Base-by-base conservation (phyloP, 768 basidiomycete species). In the Mycena amicta region DNA sequence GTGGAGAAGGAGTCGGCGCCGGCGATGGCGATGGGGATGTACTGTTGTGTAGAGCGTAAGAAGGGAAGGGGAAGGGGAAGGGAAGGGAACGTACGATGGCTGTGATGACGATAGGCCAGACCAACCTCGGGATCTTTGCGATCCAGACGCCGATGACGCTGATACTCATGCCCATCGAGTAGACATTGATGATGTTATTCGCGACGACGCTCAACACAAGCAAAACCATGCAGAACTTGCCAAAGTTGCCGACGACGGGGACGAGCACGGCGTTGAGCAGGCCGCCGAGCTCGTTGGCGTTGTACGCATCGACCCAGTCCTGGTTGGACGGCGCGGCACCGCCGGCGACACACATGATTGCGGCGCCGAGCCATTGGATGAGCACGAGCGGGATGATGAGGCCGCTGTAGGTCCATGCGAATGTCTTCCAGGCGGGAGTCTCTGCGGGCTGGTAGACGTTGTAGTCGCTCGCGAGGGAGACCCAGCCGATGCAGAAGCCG, bases 201-300 rank as follows among this genome's bases (percentile, higher is more conserved):
- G 78, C 80, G 12, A 79, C 74, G 47, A 78, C 76, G 26, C 74
- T 71, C 39, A 80, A 69, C 3, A 79, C 79, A 30, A 82, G 73
- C 31, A 89, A 67, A 50, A 86, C 82, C 2, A 81, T 81, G 53
- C 85, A 72, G 74, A 86, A 81, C 60, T 83, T 82, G 11, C 83
- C 79, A 66, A 84, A 85, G 54, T 75, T 75, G 18, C 83, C 82
- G 2, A 72, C 74, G 23, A 49, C 62, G 4, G 83, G 83, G 33
- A 71, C 70, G 20, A 84, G 73, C 72, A 84, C 80, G 3, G 83
- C 77, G 15, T 73, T 73, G 58, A 83, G 66, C 3, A 83, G 73
- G 11, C 80, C 81, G 31, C 82, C 82, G 39, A 81, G 74, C 62
- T 75, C 74, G 33, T 74, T 69, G 11, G 64, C 59, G 0, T 50